Conservation (phyloP, 108 stramenopile species). For the Phaeodactylum tricornutum region DNA sequence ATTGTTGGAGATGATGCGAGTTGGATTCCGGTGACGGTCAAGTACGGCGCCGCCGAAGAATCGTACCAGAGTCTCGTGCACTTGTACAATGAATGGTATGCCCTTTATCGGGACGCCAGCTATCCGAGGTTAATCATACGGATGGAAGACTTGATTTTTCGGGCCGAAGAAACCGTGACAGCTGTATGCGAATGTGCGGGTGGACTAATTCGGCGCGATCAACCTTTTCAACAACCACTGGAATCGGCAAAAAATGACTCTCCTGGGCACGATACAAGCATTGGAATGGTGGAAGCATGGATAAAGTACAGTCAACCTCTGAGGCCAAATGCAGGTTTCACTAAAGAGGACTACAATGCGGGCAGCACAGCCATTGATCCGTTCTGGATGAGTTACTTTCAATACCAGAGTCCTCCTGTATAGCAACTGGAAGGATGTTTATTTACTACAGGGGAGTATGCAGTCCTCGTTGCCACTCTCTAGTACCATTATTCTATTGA, state of each 20-base stretch:
- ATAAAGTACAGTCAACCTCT: conserved; percentile 55
- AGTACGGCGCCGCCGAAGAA: conserved; percentile 32
- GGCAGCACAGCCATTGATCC: conserved; percentile 22
- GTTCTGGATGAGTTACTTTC: conserved; percentile 43
- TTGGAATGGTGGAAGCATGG: conserved; percentile 60
- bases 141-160: conserved; percentile 56
- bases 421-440: no score
- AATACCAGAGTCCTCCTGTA: conserved; percentile 56
- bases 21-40: conserved; percentile 56
- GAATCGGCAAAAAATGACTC: conserved; percentile 64
- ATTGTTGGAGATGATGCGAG: conserved; percentile 1
- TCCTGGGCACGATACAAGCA: conserved; percentile 55
- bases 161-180: conserved; percentile 32
- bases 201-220: conserved; percentile 45
- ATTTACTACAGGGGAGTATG: no score
- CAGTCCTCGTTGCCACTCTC: no score
- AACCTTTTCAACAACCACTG: conserved; percentile 32
- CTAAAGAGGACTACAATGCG: conserved; percentile 36
- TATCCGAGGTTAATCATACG: conserved; percentile 53
- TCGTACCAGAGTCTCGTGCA: conserved; percentile 50
- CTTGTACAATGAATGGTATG: conserved; percentile 79
- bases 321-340: conserved; percentile 31
- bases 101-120: conserved; percentile 30
- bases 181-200: conserved; percentile 72
- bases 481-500: no score